These are phyloP conservation scores for Paecilomyces sp. DNA, from an alignment of 2,329 filamentous ascomycete genomes.

Conservation along the genomic window DNA sequence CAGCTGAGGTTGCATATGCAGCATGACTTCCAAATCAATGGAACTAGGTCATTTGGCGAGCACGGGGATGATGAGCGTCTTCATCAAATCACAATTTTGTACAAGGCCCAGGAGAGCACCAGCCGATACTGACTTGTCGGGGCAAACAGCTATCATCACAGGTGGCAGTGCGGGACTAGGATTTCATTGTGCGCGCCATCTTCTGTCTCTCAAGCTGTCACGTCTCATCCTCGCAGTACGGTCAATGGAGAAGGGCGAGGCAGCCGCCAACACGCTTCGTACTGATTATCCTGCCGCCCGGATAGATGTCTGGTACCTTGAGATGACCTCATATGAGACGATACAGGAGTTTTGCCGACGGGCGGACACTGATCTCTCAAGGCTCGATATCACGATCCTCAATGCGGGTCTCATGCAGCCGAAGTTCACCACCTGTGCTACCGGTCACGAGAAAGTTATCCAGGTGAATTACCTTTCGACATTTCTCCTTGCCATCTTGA, in stretches of 20 bases:
- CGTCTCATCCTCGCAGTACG: constrained; percentile 42
- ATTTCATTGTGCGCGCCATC: constrained; percentile 32
- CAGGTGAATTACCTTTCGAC: constrained; percentile 25
- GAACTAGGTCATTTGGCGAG: no score
- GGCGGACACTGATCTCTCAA: constrained; percentile 22
- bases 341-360: constrained; percentile 18
- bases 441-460: constrained; percentile 29
- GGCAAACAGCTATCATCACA: constrained; percentile 37
- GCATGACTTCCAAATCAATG: no score
- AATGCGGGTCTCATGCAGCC: neutral
- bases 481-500: constrained; percentile 10
- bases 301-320: neutral
- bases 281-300: neutral
- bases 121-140: neutral
- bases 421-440: constrained; percentile 8
- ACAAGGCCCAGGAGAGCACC: neutral
- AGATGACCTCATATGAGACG: neutral
- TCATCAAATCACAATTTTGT: neutral
- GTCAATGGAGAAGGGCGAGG: constrained; percentile 34
- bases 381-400: constrained; percentile 35
- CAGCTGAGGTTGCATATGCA: no score
- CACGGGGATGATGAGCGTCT: neutral
- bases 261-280: constrained; percentile 19
- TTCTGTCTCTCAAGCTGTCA: constrained; percentile 31
- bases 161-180: constrained; percentile 44